Percentiles rank a stretch among this genome's conserved stretches.
These are phyloP conservation scores for Trichosanthes truncata DNA, from an alignment of 306 rosid species.

Conservation along the genomic window DNA sequence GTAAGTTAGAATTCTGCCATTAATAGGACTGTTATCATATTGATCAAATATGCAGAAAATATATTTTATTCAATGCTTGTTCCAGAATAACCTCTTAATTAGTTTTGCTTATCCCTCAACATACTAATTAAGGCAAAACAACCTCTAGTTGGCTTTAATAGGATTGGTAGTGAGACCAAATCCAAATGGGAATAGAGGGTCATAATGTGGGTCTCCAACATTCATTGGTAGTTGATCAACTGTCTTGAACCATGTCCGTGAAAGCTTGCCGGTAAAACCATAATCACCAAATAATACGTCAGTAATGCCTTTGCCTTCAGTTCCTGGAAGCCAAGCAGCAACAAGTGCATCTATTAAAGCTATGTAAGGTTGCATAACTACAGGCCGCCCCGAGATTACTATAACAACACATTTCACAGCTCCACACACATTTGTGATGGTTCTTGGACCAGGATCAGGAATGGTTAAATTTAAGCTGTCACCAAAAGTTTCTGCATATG, in stretches of 20 bases:
- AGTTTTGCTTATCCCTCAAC: background rate
- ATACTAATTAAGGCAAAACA: background rate
- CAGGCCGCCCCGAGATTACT: slow-evolving; percentile 25
- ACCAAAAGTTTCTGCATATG: slow-evolving; percentile 32
- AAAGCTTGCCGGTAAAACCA: slow-evolving; percentile 27
- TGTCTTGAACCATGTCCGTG: slow-evolving; percentile 31
- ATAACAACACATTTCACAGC: slow-evolving; percentile 28
- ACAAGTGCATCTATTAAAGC: slow-evolving; percentile 22
- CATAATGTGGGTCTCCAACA: slow-evolving; percentile 25
- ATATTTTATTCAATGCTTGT: background rate
- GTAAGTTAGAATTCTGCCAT: no score
- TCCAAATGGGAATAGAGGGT: slow-evolving; percentile 33
- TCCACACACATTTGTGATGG: slow-evolving; percentile 26
- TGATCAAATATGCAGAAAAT: background rate
- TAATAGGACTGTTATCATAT: no score
- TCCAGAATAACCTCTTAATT: background rate
- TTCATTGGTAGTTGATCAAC: slow-evolving; percentile 38
- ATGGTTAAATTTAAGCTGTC: slow-evolving; percentile 26
- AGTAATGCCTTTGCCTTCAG: slow-evolving; percentile 30
- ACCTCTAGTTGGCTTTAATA: background rate
- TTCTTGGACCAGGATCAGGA: slow-evolving; percentile 12
- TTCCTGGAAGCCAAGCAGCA: slow-evolving; percentile 38
- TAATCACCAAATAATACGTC: slow-evolving; percentile 30
- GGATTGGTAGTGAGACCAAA: slow-evolving; percentile 28
- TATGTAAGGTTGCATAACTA: slow-evolving; percentile 23